Conservation (phyloP, 2,329 filamentous ascomycete genomes). For the Penicillium expansum region DNA sequence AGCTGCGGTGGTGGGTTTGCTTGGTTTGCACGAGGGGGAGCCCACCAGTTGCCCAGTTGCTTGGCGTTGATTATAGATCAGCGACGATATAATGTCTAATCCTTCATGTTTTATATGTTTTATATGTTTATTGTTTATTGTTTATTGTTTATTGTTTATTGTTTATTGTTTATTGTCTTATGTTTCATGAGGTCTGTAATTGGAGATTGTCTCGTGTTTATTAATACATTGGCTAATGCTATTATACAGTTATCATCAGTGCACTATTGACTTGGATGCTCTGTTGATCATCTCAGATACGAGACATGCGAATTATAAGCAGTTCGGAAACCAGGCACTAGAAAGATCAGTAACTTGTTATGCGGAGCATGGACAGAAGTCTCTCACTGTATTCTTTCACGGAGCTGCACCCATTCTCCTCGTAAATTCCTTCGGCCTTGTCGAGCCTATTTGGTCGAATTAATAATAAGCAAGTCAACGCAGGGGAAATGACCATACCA, state of each 20-base stretch:
- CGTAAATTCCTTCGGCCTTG: slow-evolving; percentile 40
- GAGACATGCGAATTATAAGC: slow-evolving; percentile 14
- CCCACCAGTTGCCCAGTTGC: slow-evolving; percentile 27
- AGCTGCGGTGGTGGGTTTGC: slow-evolving; percentile 37
- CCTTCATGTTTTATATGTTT: not conserved
- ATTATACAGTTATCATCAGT: not conserved
- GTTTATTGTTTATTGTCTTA: not conserved
- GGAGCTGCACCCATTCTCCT: slow-evolving; percentile 39
- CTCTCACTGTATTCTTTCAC: slow-evolving; percentile 32
- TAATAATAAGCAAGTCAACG: slow-evolving; percentile 9
- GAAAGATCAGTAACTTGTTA: slow-evolving; percentile 1
- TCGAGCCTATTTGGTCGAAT: slow-evolving; percentile 32
- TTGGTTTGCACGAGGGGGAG: slow-evolving; percentile 39
- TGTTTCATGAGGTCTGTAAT: not conserved
- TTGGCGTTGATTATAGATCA: not conserved
- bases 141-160: too few species aligned
- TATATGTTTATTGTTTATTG: too few species aligned
- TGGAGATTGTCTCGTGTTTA: not conserved
- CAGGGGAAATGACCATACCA: slow-evolving; percentile 38
- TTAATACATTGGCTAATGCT: not conserved
- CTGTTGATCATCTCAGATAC: slow-evolving; percentile 5
- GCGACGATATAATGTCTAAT: not conserved
- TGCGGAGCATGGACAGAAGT: not conserved
- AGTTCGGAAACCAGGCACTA: slow-evolving; percentile 20
- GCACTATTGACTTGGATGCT: not conserved